These are phyloP conservation scores for Furcasterigmium sp. DNA, from an alignment of 2,329 filamentous ascomycete genomes.

Conservation along the genomic window DNA sequence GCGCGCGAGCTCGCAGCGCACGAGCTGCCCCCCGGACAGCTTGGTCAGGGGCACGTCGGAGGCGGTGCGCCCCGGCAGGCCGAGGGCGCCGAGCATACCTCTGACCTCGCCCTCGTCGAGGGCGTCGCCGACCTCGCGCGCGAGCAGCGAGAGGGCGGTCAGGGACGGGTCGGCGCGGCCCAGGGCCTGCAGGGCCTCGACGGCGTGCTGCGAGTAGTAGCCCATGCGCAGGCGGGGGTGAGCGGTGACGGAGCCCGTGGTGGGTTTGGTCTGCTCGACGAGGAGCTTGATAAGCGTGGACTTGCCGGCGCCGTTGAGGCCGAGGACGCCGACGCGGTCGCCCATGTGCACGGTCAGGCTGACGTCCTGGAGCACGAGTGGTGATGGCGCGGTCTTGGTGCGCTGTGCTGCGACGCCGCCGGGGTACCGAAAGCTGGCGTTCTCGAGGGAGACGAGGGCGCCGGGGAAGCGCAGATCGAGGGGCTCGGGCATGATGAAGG, in stretches of 20 bases:
- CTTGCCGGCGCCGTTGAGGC: slow-evolving; percentile 78
- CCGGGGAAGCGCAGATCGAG: slow-evolving; percentile 71
- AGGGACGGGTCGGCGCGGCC: slow-evolving; percentile 43
- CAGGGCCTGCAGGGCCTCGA: slow-evolving; percentile 59
- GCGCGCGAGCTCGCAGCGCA: slow-evolving; percentile 58
- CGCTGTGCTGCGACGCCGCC: slow-evolving; percentile 3
- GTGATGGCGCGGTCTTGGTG: slow-evolving; percentile 24
- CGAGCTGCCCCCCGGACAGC: slow-evolving; percentile 76
- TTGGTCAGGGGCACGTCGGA: slow-evolving; percentile 69
- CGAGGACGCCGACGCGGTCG: slow-evolving; percentile 69
- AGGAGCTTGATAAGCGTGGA: slow-evolving; percentile 71
- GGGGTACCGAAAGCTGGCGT: slow-evolving; percentile 60
- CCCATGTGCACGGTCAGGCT: slow-evolving; percentile 66
- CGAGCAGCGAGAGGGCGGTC: slow-evolving; percentile 62
- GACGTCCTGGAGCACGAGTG: slow-evolving; percentile 54
- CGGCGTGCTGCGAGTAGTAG: slow-evolving; percentile 77
- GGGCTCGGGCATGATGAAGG: slow-evolving; percentile 55
- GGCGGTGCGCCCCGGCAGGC: slow-evolving; percentile 63
- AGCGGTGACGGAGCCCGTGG: slow-evolving; percentile 53
- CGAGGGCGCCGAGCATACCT: slow-evolving; percentile 61
- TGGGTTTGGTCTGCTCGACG: slow-evolving; percentile 53
- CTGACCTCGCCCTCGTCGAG: slow-evolving; percentile 65
- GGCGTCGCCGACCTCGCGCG: slow-evolving; percentile 42
- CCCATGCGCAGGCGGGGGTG: slow-evolving; percentile 68
- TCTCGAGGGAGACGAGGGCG: slow-evolving; percentile 66